These are phyloP conservation scores for Pichia rugopelliculosa DNA, from an alignment of 805 yeast genomes.

Conservation along the genomic window DNA sequence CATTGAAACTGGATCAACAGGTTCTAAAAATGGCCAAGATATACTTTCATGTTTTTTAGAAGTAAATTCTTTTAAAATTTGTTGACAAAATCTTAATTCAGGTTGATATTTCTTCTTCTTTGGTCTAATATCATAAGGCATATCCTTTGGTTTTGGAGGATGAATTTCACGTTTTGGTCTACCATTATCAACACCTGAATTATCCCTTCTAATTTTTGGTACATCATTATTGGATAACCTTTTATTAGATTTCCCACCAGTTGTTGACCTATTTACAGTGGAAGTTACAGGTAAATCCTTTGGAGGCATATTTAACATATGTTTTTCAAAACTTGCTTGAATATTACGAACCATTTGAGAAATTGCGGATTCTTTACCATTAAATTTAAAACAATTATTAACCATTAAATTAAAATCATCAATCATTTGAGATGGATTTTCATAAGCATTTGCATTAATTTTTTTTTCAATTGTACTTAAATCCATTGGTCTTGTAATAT, in stretches of 20 bases:
- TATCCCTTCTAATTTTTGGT: conserved; percentile 65
- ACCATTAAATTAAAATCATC: conserved; percentile 84
- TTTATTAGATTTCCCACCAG: conserved; percentile 13
- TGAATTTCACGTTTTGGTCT: conserved; percentile 94
- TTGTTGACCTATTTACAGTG: conserved; percentile 13
- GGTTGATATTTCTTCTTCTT: conserved; percentile 86
- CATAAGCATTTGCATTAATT: conserved; percentile 62
- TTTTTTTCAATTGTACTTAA: conserved; percentile 84
- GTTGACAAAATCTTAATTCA: conserved; percentile 80
- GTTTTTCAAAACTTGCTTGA: conserved; percentile 89
- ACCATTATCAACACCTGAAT: conserved; percentile 51
- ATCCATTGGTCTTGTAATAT: conserved; percentile 87
- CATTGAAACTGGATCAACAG: conserved; percentile 92
- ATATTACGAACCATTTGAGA: conserved; percentile 88
- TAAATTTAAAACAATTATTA: conserved; percentile 70
- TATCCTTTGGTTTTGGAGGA: conserved; percentile 92
- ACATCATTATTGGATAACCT: conserved; percentile 33
- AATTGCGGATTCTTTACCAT: conserved; percentile 77
- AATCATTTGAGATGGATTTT: conserved; percentile 55
- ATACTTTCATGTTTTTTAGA: conserved; percentile 78
- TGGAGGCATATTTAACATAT: conserved; percentile 86
- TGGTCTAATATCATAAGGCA: conserved; percentile 86
- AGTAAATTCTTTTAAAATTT: conserved; percentile 70
- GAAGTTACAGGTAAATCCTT: conserved; percentile 32
- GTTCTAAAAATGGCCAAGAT: conserved; percentile 84